These are phyloP conservation scores for Scheffersomyces stambukii DNA, from an alignment of 1,139 yeast species.

Conservation along the genomic window DNA sequence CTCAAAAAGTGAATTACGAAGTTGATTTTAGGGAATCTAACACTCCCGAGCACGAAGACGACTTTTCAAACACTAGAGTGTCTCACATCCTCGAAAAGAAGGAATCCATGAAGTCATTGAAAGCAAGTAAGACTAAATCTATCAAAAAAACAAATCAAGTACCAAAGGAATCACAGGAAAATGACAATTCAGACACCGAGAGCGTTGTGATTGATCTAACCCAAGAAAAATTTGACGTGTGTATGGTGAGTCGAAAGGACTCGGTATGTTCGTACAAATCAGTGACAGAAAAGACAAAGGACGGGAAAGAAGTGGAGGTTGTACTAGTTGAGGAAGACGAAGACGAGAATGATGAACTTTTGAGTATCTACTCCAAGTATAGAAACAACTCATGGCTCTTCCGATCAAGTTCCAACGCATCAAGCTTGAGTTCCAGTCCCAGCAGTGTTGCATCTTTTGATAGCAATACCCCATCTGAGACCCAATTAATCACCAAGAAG, in stretches of 20 bases:
- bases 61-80: slow-evolving; percentile 6
- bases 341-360: slow-evolving; percentile 33
- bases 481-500: neutral
- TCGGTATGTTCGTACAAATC: slow-evolving; percentile 36
- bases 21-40: slow-evolving; percentile 40
- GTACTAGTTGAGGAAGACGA: slow-evolving; percentile 38
- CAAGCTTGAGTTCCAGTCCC: neutral
- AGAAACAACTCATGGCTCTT: slow-evolving; percentile 26
- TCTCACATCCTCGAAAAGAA: slow-evolving; percentile 8
- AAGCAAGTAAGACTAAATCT: neutral
- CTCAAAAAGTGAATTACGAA: slow-evolving; percentile 31
- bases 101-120: slow-evolving; percentile 9
- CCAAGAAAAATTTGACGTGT: slow-evolving; percentile 35
- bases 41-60: slow-evolving; percentile 10
- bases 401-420: slow-evolving; percentile 16
- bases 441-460: slow-evolving; percentile 1
- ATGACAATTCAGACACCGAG: slow-evolving; percentile 21
- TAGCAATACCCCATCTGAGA: neutral
- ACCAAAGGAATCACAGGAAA: neutral
- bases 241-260: slow-evolving; percentile 31
- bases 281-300: slow-evolving; percentile 35
- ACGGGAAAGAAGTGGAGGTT: slow-evolving; percentile 44
- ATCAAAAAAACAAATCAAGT: neutral
- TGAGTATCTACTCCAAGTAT: slow-evolving; percentile 44
- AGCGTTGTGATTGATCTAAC: slow-evolving; percentile 44